A percentile compares a stretch with the other conserved stretches of the same genome.
Evolutionary conservation across 495 filamentous ascomycete species (phyloP).

Genomic region (Xylaria sp.): DNA sequence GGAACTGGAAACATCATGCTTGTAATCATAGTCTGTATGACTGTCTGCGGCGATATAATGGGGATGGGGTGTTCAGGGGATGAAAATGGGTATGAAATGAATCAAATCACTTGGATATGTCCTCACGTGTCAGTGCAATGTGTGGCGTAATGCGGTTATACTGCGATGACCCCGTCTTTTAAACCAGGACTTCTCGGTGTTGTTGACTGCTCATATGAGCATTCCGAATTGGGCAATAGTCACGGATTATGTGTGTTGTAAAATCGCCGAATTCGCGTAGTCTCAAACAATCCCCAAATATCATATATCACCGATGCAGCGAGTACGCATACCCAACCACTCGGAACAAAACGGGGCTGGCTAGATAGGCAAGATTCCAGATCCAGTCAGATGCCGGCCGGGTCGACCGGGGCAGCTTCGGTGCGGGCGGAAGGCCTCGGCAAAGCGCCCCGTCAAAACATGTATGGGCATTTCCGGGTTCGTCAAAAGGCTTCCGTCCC

Average conservation of each 20-base stretch:
- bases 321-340: neutral
- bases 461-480: neutral
- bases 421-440: conserved; percentile 16
- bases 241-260: neutral
- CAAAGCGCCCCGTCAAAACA: conserved; percentile 15
- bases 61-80: conserved; percentile 20
- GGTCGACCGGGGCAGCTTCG: conserved; percentile 9
- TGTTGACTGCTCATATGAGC: too few relatives aligned
- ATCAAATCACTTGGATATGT: conserved; percentile 23
- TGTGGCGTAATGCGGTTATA: neutral
- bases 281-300: neutral
- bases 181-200: too few relatives aligned
- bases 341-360: conserved; percentile 15
- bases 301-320: neutral
- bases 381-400: conserved; percentile 8
- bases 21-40: conserved; percentile 28
- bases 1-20: conserved; percentile 18
- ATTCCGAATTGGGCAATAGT: too few relatives aligned
- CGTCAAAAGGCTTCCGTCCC: neutral
- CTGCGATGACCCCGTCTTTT: neutral
- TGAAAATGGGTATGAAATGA: conserved; percentile 22
- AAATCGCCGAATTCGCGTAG: neutral
- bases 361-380: neutral
- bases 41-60: conserved; percentile 14
- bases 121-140: neutral